phyloP scores from a whole-genome alignment of 305 asterid genomes.

The Fraxinus albicans region DNA sequence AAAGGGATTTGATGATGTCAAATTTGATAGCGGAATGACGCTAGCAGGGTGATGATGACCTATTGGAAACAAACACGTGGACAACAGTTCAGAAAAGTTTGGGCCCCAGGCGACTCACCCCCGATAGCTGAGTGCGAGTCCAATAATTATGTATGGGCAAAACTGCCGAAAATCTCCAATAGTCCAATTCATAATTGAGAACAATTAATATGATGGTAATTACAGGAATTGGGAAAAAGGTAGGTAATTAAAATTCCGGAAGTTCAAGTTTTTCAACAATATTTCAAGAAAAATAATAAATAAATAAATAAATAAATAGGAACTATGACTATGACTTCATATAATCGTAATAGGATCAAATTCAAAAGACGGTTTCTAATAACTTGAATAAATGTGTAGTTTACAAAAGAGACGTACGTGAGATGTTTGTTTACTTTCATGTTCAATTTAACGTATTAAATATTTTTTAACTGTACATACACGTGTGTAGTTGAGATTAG shows the following conservation, averaged over 20 bases:
- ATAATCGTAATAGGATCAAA: not conserved
- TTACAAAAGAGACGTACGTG: not conserved
- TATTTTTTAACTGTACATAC: slow-evolving; percentile 4
- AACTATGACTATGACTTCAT: not conserved
- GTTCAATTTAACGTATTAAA: not conserved
- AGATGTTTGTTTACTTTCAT: not conserved
- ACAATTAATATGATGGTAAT: not conserved
- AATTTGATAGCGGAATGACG: slow-evolving; percentile 19
- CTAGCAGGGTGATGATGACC: slow-evolving; percentile 14
- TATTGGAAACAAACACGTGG: slow-evolving; percentile 35
- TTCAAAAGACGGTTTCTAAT: not conserved
- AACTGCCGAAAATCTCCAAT: slow-evolving; percentile 29
- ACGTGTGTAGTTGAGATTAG: slow-evolving; percentile 35
- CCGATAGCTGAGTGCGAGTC: slow-evolving; percentile 17
- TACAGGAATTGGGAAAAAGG: not conserved
- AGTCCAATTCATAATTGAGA: slow-evolving; percentile 9
- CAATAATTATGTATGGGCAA: slow-evolving; percentile 39
- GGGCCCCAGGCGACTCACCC: slow-evolving; percentile 33
- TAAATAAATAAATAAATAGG: not conserved
- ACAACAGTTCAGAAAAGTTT: slow-evolving; percentile 8
- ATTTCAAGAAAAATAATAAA: not conserved
- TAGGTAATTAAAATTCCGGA: not conserved
- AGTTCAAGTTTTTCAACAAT: slow-evolving; percentile 6
- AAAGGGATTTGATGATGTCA: slow-evolving; percentile 8
- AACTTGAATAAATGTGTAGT: not conserved